phyloP scores from a whole-genome alignment of 75 land plant genomes.

The Cryptomeria japonica region DNA sequence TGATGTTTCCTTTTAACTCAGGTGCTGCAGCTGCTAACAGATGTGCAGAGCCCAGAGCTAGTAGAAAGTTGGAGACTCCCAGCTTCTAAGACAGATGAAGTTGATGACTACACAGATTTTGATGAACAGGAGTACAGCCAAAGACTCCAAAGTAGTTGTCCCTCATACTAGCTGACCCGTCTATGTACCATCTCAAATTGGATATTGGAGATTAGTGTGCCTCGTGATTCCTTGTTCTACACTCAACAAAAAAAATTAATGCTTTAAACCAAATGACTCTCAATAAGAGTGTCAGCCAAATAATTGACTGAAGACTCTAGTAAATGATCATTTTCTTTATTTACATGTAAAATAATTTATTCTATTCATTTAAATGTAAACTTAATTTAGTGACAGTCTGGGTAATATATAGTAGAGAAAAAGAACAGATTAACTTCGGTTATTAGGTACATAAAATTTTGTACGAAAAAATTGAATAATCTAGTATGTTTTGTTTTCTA shows the following conservation, averaged over 20 bases:
- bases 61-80: slow-evolving; percentile 30
- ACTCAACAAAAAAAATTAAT: not conserved
- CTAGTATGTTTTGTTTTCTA: not conserved
- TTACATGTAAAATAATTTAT: not conserved
- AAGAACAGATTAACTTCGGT: not conserved
- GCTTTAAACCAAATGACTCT: not conserved
- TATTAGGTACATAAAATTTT: not conserved
- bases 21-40: slow-evolving; percentile 40
- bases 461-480: not conserved
- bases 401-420: not conserved
- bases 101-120: slow-evolving; percentile 23
- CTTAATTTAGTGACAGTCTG: not conserved
- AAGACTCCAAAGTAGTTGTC: not conserved
- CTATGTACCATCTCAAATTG: not conserved
- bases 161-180: not conserved
- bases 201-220: not conserved
- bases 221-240: not conserved
- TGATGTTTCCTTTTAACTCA: slow-evolving; percentile 6
- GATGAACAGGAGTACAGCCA: slow-evolving; percentile 7
- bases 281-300: not conserved
- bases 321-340: not conserved
- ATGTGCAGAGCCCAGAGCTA: slow-evolving; percentile 20
- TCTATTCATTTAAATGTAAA: not conserved
- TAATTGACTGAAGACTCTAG: not conserved
- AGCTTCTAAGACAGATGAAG: slow-evolving; percentile 22